A percentile compares a stretch with the other conserved stretches of the same genome.
These are phyloP conservation scores for Malbranchea cinnamomea DNA, from an alignment of 2,329 filamentous ascomycete genomes.

Conservation along the genomic window DNA sequence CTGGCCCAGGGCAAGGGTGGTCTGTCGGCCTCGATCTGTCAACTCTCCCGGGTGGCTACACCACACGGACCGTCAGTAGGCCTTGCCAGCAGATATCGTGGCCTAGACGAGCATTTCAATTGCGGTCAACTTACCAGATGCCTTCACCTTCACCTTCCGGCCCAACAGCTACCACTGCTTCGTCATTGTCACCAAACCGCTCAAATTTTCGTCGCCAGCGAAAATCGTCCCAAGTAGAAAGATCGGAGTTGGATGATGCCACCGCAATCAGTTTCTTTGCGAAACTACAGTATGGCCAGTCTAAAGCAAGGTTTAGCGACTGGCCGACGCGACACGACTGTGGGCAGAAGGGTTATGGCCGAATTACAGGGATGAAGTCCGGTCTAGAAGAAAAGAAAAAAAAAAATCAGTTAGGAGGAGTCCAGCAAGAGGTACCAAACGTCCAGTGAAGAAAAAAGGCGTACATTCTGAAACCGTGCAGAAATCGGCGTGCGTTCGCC, in stretches of 20 bases:
- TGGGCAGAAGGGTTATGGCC: slow-evolving; percentile 6
- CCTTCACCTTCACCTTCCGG: slow-evolving; percentile 56
- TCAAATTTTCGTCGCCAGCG: slow-evolving; percentile 62
- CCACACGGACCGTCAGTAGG: slow-evolving; percentile 3
- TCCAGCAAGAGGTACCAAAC: not conserved
- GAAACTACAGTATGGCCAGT: slow-evolving; percentile 84
- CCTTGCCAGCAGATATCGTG: not conserved
- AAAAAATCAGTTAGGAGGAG: slow-evolving; percentile 2
- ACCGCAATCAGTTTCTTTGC: slow-evolving; percentile 55
- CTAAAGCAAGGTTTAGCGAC: slow-evolving; percentile 16
- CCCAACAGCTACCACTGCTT: slow-evolving; percentile 54
- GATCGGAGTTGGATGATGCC: slow-evolving; percentile 39
- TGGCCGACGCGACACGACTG: not conserved
- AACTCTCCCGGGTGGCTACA: slow-evolving; percentile 45
- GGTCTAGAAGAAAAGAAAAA: slow-evolving; percentile 23
- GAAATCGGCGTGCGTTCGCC: slow-evolving; percentile 70
- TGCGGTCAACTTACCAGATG: slow-evolving; percentile 55
- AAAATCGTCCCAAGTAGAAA: slow-evolving; percentile 41
- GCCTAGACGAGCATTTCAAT: not conserved
- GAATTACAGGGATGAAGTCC: slow-evolving; percentile 34
- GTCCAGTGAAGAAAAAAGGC: slow-evolving; percentile 6
- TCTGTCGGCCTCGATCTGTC: slow-evolving; percentile 59
- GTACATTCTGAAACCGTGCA: slow-evolving; percentile 67
- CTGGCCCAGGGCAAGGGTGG: slow-evolving; percentile 53
- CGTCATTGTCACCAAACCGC: slow-evolving; percentile 57